These are phyloP conservation scores for Cordia subcordata DNA, from an alignment of 257 asterid genomes.

Conservation along the genomic window DNA sequence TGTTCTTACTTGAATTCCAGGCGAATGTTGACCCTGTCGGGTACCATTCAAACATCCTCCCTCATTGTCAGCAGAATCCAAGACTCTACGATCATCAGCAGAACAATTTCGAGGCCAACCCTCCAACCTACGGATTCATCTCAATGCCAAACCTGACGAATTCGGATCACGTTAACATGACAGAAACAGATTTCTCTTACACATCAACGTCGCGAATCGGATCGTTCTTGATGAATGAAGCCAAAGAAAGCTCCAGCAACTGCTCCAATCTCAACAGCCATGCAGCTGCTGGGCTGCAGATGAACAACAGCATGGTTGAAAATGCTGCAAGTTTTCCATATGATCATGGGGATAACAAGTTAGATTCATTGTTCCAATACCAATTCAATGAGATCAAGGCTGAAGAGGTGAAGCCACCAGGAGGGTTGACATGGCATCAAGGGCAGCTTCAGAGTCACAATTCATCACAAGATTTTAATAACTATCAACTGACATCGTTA, in stretches of 20 bases:
- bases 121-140: constrained; percentile 24
- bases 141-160: constrained; percentile 42
- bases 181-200: constrained; percentile 24
- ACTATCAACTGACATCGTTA: constrained; percentile 39
- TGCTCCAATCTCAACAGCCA: constrained; percentile 32
- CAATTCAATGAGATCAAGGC: constrained; percentile 48
- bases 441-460: constrained; percentile 22
- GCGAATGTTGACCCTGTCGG: constrained; percentile 33
- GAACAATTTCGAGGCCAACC: constrained; percentile 12
- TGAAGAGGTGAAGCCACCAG: too few species aligned
- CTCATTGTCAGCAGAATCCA: constrained; percentile 17
- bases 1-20: constrained; percentile 54
- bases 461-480: constrained; percentile 38
- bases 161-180: constrained; percentile 31
- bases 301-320: constrained; percentile 19
- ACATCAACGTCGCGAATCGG: constrained; percentile 36
- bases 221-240: constrained; percentile 23
- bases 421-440: constrained; percentile 25
- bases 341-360: constrained; percentile 36
- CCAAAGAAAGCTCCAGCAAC: constrained; percentile 30
- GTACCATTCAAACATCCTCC: constrained; percentile 19
- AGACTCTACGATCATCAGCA: constrained; percentile 22
- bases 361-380: constrained; percentile 35
- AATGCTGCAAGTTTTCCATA: constrained; percentile 35
- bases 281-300: constrained; percentile 8